phyloP scores from a whole-genome alignment of 441 rosid species.

The Metrosideros polymorpha region DNA sequence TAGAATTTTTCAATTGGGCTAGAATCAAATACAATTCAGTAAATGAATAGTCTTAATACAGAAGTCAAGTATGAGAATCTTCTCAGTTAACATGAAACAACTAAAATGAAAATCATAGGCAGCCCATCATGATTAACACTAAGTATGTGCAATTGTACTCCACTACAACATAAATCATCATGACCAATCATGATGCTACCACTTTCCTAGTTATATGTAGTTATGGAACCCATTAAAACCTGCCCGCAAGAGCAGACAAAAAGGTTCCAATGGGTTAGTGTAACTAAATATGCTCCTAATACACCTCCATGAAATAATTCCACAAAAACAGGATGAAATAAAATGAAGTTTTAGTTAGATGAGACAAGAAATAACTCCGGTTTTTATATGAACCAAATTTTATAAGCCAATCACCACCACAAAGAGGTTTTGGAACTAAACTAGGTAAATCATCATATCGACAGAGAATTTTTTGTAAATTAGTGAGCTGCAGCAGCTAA shows the following conservation, averaged over 20 bases:
- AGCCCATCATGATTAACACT: not conserved
- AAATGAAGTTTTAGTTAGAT: not conserved
- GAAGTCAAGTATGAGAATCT: not conserved
- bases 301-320: not conserved
- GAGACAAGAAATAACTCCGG: not conserved
- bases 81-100: not conserved
- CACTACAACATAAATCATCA: not conserved
- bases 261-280: not conserved
- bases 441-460: not conserved
- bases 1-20: not conserved
- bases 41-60: not conserved
- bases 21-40: not conserved
- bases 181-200: not conserved
- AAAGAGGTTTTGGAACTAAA: not conserved
- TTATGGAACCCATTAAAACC: not conserved
- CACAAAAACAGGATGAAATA: not conserved
- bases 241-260: not conserved
- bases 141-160: not conserved
- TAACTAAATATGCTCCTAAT: not conserved
- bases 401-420: not conserved
- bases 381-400: not conserved
- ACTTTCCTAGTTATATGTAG: not conserved
- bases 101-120: not conserved
- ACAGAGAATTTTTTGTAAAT: not conserved
- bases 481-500: not conserved